These are phyloP conservation scores for Arabidopsis arenosa DNA, from an alignment of 345 rosid species.

Conservation along the genomic window DNA sequence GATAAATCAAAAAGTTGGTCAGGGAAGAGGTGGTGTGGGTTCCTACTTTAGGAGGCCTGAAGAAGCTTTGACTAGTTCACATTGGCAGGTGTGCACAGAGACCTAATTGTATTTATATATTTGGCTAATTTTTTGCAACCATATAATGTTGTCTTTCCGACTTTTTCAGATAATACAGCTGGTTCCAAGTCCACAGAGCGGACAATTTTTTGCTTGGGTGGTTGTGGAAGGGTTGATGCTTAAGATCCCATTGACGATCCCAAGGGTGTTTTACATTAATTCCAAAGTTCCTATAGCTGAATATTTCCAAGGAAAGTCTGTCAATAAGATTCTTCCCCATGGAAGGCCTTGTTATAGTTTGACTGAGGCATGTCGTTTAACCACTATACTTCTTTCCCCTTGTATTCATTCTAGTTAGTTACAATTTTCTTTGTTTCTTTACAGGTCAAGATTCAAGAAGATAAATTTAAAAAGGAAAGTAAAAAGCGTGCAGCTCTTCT, in stretches of 20 bases:
- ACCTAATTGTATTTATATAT: constrained; percentile 29
- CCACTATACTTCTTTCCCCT: constrained; percentile 22
- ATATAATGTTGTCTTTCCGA: constrained; percentile 21
- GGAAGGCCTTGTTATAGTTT: constrained; percentile 74
- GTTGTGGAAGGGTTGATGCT: constrained; percentile 92
- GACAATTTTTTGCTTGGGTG: constrained; percentile 86
- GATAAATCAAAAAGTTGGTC: constrained; percentile 51
- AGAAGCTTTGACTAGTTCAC: constrained; percentile 69
- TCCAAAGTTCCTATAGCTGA: constrained; percentile 66
- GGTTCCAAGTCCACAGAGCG: constrained; percentile 62
- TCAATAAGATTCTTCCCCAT: constrained; percentile 87
- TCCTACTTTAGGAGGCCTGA: constrained; percentile 86
- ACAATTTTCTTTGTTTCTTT: constrained; percentile 30
- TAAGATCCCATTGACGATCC: constrained; percentile 80
- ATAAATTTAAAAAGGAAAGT: constrained; percentile 67
- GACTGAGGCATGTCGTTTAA: constrained; percentile 65
- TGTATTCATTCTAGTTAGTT: constrained; percentile 22
- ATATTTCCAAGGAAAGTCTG: constrained; percentile 79
- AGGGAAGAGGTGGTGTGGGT: constrained; percentile 64
- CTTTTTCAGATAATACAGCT: constrained; percentile 81
- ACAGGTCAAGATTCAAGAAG: constrained; percentile 76
- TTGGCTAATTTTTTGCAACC: constrained; percentile 36
- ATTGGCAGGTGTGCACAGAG: constrained; percentile 75
- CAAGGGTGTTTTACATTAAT: constrained; percentile 83
- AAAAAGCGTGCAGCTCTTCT: constrained; percentile 84